Conservation (phyloP, 768 basidiomycete genomes). For the Phylloporus rhodoxanthus region DNA sequence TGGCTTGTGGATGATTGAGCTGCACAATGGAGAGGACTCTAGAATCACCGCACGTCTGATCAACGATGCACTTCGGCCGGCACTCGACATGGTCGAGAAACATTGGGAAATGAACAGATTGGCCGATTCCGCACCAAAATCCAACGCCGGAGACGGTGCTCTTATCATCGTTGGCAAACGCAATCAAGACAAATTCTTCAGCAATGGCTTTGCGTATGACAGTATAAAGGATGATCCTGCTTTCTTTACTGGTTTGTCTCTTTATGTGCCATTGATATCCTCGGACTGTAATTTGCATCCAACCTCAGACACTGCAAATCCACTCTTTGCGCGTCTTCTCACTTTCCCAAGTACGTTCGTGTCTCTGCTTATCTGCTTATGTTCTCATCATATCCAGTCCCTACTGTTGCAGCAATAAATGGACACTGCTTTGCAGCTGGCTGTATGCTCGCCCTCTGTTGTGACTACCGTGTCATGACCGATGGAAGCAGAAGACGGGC, state of each 20-base stretch:
- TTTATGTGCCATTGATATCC: not conserved
- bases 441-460: slow-evolving; percentile 70
- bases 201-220: slow-evolving; percentile 71
- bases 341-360: slow-evolving; percentile 65
- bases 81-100: slow-evolving; percentile 64
- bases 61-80: slow-evolving; percentile 56
- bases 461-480: slow-evolving; percentile 88
- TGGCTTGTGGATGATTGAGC: slow-evolving; percentile 68
- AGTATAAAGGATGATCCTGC: slow-evolving; percentile 45
- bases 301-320: slow-evolving; percentile 62
- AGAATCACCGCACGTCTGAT: slow-evolving; percentile 58
- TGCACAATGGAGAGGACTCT: slow-evolving; percentile 74
- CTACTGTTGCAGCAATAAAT: slow-evolving; percentile 73
- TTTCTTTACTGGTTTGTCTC: slow-evolving; percentile 60
- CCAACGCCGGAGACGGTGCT: slow-evolving; percentile 49
- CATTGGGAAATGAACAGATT: slow-evolving; percentile 61
- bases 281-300: slow-evolving; percentile 2
- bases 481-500: slow-evolving; percentile 71
- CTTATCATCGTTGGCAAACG: slow-evolving; percentile 71
- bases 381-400: slow-evolving; percentile 43
- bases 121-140: slow-evolving; percentile 32
- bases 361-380: not conserved
- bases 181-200: slow-evolving; percentile 84
- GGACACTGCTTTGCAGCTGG: slow-evolving; percentile 85
- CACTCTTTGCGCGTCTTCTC: slow-evolving; percentile 60